phyloP scores from a whole-genome alignment of 352 stramenopile species.

The Phytophthora rubi region DNA sequence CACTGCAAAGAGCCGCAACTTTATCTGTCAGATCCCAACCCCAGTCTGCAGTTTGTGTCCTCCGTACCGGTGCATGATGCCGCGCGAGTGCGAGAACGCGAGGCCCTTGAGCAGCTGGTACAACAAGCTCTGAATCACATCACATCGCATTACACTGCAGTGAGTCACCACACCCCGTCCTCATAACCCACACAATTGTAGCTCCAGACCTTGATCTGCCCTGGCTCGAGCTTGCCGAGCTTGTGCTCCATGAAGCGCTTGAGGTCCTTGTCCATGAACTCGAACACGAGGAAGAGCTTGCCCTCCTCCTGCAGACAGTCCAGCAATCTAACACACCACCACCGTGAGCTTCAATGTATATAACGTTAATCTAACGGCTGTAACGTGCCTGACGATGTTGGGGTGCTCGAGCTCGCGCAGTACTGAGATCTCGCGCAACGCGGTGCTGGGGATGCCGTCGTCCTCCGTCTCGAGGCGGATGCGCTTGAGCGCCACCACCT shows the following conservation, averaged over 20 bases:
- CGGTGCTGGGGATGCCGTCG: conserved; percentile 98
- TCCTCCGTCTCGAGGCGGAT: conserved; percentile 99
- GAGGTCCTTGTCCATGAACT: conserved; percentile 99
- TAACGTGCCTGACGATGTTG: conserved; percentile 95
- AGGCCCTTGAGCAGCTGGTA: conserved; percentile 90
- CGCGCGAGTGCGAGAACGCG: conserved; percentile 86
- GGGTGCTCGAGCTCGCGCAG: conserved; percentile 97
- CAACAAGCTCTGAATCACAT: conserved; percentile 57
- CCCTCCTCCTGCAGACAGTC: conserved; percentile 96
- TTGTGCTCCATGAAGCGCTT: conserved; percentile 96
- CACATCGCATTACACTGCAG: background rate
- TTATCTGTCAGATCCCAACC: background rate
- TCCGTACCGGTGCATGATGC: conserved; percentile 87
- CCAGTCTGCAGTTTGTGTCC: background rate
- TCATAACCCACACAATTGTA: background rate
- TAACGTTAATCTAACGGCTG: background rate
- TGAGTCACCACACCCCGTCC: background rate
- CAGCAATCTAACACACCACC: conserved; percentile 59
- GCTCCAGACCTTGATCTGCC: conserved; percentile 61
- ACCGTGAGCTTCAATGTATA: background rate
- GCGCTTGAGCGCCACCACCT: conserved; percentile 95
- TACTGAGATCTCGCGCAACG: conserved; percentile 98
- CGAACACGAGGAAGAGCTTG: conserved; percentile 99
- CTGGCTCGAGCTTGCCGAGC: conserved; percentile 60
- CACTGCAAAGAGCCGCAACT: conserved; percentile 48